phyloP scores from a whole-genome alignment of 306 rosid species.

The Echinosophora koreensis region DNA sequence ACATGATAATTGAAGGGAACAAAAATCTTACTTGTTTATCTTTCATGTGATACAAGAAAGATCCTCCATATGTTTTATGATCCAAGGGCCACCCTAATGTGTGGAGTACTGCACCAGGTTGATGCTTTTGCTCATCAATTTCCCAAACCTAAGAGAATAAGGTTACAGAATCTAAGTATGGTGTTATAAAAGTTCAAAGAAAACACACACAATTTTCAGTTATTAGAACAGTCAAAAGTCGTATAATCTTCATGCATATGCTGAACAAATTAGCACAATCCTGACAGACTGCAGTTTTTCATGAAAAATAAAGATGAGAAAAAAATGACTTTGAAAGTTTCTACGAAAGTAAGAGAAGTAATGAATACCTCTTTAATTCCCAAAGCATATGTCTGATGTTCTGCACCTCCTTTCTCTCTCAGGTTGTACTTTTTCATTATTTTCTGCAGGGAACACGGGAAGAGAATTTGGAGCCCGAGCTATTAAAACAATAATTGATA shows the following conservation, averaged over 20 bases:
- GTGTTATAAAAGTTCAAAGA: conserved; percentile 21
- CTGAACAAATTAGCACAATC: conserved; percentile 28
- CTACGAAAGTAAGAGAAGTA: conserved; percentile 9
- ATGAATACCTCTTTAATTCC: conserved; percentile 87
- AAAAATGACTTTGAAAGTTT: neutral
- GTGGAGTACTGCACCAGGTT: conserved; percentile 89
- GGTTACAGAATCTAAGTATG: conserved; percentile 37
- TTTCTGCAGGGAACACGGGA: conserved; percentile 56
- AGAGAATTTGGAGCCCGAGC: conserved; percentile 23
- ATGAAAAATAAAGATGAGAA: conserved; percentile 11
- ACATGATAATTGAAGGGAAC: neutral
- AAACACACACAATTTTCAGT: conserved; percentile 9
- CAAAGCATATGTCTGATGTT: conserved; percentile 96
- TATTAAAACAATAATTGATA: conserved; percentile 38
- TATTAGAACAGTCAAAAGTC: conserved; percentile 10
- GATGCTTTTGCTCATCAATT: conserved; percentile 79
- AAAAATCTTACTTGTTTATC: conserved; percentile 71
- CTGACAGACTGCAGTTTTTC: conserved; percentile 20
- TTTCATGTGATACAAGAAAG: conserved; percentile 95
- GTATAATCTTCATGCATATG: conserved; percentile 4
- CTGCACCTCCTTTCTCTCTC: conserved; percentile 80
- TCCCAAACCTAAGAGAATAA: conserved; percentile 83
- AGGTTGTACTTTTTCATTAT: conserved; percentile 74
- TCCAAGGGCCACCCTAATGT: conserved; percentile 97
- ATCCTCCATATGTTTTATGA: conserved; percentile 92